Percentiles rank a stretch among this genome's conserved stretches.
Evolutionary conservation across 768 basidiomycete genomes (phyloP).

Genomic region (Suillus brevipes): DNA sequence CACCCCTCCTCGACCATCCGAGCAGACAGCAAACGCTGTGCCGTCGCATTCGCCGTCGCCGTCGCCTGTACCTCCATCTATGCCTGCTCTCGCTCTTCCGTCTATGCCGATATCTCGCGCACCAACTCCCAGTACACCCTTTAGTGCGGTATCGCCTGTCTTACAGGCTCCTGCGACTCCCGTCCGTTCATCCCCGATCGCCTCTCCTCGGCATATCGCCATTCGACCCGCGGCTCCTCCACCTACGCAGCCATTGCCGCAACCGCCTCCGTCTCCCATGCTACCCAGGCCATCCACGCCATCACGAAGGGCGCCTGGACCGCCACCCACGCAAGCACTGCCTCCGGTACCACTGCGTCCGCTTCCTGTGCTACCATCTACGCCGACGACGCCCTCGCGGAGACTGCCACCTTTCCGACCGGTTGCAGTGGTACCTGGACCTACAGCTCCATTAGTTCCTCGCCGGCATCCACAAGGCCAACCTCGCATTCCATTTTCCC

Average conservation of each 20-base stretch:
- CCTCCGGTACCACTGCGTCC: slow-evolving; percentile 5
- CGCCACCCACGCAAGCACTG: not conserved
- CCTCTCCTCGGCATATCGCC: slow-evolving; percentile 27
- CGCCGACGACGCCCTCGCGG: not conserved
- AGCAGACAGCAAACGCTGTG: slow-evolving; percentile 9
- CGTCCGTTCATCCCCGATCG: slow-evolving; percentile 11
- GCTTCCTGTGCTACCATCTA: slow-evolving; percentile 6
- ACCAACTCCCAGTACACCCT: slow-evolving; percentile 22
- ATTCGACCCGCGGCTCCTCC: slow-evolving; percentile 34
- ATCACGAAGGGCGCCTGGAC: slow-evolving; percentile 2
- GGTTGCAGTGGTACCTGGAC: slow-evolving; percentile 13
- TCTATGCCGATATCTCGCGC: slow-evolving; percentile 13
- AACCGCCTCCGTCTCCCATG: slow-evolving; percentile 22
- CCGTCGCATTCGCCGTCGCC: slow-evolving; percentile 17
- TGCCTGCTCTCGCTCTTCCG: slow-evolving; percentile 3
- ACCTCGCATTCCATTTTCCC: slow-evolving; percentile 21
- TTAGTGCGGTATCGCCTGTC: slow-evolving; percentile 15
- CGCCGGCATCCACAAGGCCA: slow-evolving; percentile 9
- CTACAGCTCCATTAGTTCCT: slow-evolving; percentile 15
- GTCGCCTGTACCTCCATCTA: slow-evolving; percentile 11
- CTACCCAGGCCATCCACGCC: slow-evolving; percentile 11
- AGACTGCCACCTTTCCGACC: slow-evolving; percentile 1
- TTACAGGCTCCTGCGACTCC: slow-evolving; percentile 1
- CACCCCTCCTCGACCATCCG: slow-evolving; percentile 12
- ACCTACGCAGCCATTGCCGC: slow-evolving; percentile 32